These are phyloP conservation scores for Fragaria iinumae DNA, from an alignment of 306 rosid genomes.

Conservation along the genomic window DNA sequence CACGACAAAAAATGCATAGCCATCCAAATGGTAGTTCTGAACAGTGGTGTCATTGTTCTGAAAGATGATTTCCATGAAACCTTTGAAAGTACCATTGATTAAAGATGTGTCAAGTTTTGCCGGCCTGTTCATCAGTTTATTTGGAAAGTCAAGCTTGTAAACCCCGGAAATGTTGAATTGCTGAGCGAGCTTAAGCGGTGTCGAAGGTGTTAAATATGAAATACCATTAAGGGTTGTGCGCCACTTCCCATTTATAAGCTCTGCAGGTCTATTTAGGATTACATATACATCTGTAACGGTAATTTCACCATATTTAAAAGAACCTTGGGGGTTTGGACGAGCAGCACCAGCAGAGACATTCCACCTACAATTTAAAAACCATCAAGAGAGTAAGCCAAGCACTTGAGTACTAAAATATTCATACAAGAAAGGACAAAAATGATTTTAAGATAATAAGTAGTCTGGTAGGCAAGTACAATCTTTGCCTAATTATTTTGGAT, in stretches of 20 bases:
- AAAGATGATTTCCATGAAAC: constrained; percentile 81
- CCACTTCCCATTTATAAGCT: constrained; percentile 76
- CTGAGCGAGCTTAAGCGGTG: constrained; percentile 70
- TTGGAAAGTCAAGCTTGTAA: constrained; percentile 82
- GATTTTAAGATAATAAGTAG: not conserved
- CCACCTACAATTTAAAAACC: constrained; percentile 50
- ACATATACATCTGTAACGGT: constrained; percentile 69
- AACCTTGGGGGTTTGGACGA: constrained; percentile 89
- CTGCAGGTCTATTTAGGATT: constrained; percentile 64
- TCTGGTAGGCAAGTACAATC: not conserved
- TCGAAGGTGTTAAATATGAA: constrained; percentile 77
- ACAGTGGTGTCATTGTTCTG: constrained; percentile 81
- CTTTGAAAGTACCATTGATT: constrained; percentile 68
- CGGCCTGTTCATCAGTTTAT: constrained; percentile 63
- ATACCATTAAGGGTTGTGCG: constrained; percentile 78
- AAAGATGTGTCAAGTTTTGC: constrained; percentile 70
- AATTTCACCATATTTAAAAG: constrained; percentile 71
- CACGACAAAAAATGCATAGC: constrained; percentile 76
- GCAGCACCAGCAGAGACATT: constrained; percentile 84
- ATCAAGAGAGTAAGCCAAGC: constrained; percentile 16
- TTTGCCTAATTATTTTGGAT: constrained; percentile 1
- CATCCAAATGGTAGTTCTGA: constrained; percentile 83
- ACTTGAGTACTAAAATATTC: not conserved
- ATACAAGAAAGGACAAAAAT: not conserved
- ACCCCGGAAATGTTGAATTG: constrained; percentile 71